Base-by-base conservation (phyloP, 495 filamentous ascomycete species). In the Tuber magnatum region DNA sequence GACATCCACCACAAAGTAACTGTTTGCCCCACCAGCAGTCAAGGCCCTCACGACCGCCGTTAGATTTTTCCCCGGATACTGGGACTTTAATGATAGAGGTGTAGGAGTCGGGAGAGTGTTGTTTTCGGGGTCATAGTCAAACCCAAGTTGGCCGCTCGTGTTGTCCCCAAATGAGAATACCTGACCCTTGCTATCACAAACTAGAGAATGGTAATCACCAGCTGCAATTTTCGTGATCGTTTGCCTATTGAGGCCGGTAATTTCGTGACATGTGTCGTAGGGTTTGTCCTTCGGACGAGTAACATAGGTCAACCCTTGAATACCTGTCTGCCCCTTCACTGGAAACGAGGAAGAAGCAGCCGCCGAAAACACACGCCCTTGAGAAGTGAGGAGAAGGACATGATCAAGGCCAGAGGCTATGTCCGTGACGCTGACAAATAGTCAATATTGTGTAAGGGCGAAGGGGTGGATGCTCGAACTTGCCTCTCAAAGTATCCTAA, bases 161-260 rank as follows among this genome's bases (percentile, higher is more conserved):
- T 98, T 98, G 82, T 97, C 93, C 35, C 95, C 95, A 83, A 97
- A 99, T 40, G 89, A 86, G 83, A 93, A 97, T n/a, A 94, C 87
- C 39, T 88, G 86, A 51, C 95, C 95, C 68, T 91, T 84, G 40
- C 86, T 87, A 80, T 93, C 92, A 28, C 93, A 86, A 1, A 87
- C 91, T 18, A 97, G 84, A 40, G 93, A 94, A 83, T 99, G 95
- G 77, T 91, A 91, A 81, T 97, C 94, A 41, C 95, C 95, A 18
- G 93, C 83, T 0, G 94, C 94, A 74, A 98, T 90, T 71, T 91
- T 86, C 12, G 85, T 83, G 56, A 97, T 89, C 42, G 89, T 86
- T 69, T 87, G 75, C 7, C 88, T 90, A 68, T 87, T 88, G 6
- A 92, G 83, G 0, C 89, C 87, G 24, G 84, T 87, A 70, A 94